Conservation (phyloP, 1,139 yeast species). For the Saccharomyces hybrid region DNA sequence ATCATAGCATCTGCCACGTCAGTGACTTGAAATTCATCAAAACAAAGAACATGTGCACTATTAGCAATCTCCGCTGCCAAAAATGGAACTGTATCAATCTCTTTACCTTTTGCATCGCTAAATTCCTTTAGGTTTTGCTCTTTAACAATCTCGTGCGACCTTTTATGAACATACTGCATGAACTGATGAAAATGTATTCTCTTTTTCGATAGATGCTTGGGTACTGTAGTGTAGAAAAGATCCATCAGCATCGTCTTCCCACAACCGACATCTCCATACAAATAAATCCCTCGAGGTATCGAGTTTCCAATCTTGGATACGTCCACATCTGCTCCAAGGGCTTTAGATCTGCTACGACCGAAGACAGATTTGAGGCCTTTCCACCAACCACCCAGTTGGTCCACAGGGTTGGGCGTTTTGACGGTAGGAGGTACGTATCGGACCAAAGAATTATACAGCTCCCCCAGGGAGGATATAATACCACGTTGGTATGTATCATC, state of each 20-base stretch:
- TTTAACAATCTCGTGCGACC: conserved; percentile 58
- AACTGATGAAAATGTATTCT: conserved; percentile 93
- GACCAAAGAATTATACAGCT: conserved; percentile 42
- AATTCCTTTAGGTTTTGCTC: conserved; percentile 25
- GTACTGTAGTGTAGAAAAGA: conserved; percentile 77
- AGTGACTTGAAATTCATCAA: conserved; percentile 93
- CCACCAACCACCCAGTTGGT: conserved; percentile 39
- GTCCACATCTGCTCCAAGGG: conserved; percentile 1
- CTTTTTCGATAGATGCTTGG: conserved; percentile 62
- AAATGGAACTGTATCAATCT: conserved; percentile 74
- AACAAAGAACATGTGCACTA: conserved; percentile 71
- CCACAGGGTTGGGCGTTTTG: conserved; percentile 40
- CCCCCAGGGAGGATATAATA: conserved; percentile 48
- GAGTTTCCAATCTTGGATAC: conserved; percentile 5
- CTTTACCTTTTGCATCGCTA: conserved; percentile 40
- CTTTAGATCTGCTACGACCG: background rate
- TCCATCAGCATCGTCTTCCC: conserved; percentile 99
- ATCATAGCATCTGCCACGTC: conserved; percentile 99
- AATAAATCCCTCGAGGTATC: conserved; percentile 73
- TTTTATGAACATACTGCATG: conserved; percentile 87
- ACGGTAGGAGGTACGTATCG: conserved; percentile 51
- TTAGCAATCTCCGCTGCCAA: conserved; percentile 79
- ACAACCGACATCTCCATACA: conserved; percentile 97
- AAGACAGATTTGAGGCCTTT: conserved; percentile 32
- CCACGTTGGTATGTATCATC: conserved; percentile 62